Evolutionary conservation across 768 basidiomycete genomes (phyloP).

Genomic region (Rhodotorula toruloides): DNA sequence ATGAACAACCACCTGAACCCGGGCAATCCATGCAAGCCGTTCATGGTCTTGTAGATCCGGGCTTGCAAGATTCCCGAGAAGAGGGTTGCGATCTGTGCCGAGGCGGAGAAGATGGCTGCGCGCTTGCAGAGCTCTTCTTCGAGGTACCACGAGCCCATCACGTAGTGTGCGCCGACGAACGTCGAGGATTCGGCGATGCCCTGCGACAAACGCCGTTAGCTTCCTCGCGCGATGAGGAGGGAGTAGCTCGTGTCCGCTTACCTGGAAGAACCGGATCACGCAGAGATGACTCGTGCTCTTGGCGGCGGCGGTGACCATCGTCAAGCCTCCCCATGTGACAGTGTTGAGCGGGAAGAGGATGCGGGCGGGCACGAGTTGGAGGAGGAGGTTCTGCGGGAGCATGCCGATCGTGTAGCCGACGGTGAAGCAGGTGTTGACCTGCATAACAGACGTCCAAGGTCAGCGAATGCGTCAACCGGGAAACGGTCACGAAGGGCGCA

Average conservation of each 20-base stretch:
- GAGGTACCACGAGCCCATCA: constrained; percentile 59
- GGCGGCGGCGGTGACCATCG: constrained; percentile 43
- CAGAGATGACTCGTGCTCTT: constrained; percentile 49
- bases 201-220: neutral
- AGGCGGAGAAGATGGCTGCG: constrained; percentile 65
- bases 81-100: constrained; percentile 61
- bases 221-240: neutral
- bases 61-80: constrained; percentile 56
- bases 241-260: neutral
- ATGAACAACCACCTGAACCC: constrained; percentile 51
- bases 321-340: constrained; percentile 62
- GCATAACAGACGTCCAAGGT: neutral
- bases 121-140: constrained; percentile 65
- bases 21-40: constrained; percentile 20
- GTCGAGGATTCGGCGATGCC: constrained; percentile 69
- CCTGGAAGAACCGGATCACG: constrained; percentile 64
- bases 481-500: constrained; percentile 19
- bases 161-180: constrained; percentile 68
- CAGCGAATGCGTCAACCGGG: neutral
- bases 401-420: constrained; percentile 57
- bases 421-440: constrained; percentile 62
- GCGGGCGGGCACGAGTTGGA: constrained; percentile 60
- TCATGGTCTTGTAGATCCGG: constrained; percentile 54
- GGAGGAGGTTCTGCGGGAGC: constrained; percentile 59
- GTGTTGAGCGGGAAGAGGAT: constrained; percentile 57